Percentiles rank a stretch among this genome's conserved stretches.
Conservation (phyloP, 2,329 filamentous ascomycete genomes). For the Aspergillus awamori region DNA sequence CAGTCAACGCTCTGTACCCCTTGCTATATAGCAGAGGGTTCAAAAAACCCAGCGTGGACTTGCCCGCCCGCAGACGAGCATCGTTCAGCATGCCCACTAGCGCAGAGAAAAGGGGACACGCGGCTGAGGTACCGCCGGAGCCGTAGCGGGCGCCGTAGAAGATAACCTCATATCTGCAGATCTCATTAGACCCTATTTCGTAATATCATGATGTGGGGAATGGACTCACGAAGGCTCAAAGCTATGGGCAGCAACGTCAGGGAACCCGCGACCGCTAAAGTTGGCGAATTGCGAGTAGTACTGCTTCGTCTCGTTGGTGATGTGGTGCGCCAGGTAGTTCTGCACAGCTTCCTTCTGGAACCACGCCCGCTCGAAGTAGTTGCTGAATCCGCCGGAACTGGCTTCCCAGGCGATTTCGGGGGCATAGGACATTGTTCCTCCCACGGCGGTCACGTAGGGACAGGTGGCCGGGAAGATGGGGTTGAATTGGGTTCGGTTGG, state of each 20-base stretch:
- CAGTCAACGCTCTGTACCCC: constrained; percentile 53
- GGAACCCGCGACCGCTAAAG: constrained; percentile 55
- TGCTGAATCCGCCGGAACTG: constrained; percentile 54
- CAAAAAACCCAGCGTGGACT: constrained; percentile 56
- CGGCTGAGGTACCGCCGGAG: constrained; percentile 37
- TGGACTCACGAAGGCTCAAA: constrained; percentile 46
- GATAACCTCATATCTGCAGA: constrained; percentile 19
- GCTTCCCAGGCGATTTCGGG: constrained; percentile 54
- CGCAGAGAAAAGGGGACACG: constrained; percentile 60
- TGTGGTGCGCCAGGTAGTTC: constrained; percentile 43
- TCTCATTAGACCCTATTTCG: background rate
- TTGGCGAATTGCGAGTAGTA: constrained; percentile 52
- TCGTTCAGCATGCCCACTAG: constrained; percentile 46
- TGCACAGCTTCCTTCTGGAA: constrained; percentile 53
- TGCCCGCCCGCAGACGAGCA: constrained; percentile 39
- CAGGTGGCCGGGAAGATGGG: constrained; percentile 68
- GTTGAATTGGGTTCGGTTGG: constrained; percentile 58
- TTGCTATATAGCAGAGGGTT: constrained; percentile 60
- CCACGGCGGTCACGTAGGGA: constrained; percentile 69
- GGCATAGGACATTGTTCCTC: constrained; percentile 57
- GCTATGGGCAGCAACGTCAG: constrained; percentile 64
- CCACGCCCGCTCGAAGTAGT: constrained; percentile 52
- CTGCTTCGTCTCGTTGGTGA: constrained; percentile 38
- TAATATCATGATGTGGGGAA: constrained; percentile 24
- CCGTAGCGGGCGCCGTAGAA: constrained; percentile 11